Percentiles rank a stretch among this genome's conserved stretches.
phyloP scores from a whole-genome alignment of 306 rosid species.

The Gillenia trifoliata region DNA sequence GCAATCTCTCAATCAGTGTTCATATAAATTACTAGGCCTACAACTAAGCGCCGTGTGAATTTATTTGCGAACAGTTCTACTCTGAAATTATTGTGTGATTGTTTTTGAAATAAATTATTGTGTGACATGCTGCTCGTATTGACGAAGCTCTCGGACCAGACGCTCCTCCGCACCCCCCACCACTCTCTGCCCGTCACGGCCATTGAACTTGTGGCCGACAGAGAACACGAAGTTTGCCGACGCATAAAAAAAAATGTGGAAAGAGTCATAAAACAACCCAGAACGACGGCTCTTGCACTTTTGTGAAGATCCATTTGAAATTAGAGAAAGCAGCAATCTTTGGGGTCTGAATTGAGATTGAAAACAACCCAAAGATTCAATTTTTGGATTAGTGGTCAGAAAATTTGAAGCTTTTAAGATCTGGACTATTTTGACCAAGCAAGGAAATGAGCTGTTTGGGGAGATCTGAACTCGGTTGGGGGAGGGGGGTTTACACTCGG shows the following conservation, averaged over 20 bases:
- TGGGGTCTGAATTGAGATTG: not conserved
- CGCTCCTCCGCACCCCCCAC: no score
- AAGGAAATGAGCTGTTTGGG: not conserved
- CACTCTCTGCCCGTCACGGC: conserved; percentile 17
- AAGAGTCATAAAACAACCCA: conserved; percentile 7
- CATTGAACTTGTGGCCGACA: conserved; percentile 67
- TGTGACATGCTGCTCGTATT: no score
- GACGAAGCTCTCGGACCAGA: no score
- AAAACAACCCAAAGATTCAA: not conserved
- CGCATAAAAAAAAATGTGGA: conserved; percentile 18
- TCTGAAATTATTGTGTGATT: no score
- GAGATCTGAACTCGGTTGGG: no score
- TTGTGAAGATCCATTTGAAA: conserved; percentile 43
- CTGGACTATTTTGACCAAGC: not conserved
- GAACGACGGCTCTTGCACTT: conserved; percentile 8
- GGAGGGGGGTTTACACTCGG: no score
- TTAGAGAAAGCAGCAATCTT: not conserved
- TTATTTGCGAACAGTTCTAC: no score
- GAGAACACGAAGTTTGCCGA: conserved; percentile 48
- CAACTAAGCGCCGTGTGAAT: no score
- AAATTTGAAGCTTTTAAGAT: not conserved
- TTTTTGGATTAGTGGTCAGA: not conserved
- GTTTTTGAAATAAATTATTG: no score
- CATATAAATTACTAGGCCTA: no score
- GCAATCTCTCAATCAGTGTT: no score